Conservation (phyloP, 2,329 filamentous ascomycete genomes). For the Huntiella omanensis region DNA sequence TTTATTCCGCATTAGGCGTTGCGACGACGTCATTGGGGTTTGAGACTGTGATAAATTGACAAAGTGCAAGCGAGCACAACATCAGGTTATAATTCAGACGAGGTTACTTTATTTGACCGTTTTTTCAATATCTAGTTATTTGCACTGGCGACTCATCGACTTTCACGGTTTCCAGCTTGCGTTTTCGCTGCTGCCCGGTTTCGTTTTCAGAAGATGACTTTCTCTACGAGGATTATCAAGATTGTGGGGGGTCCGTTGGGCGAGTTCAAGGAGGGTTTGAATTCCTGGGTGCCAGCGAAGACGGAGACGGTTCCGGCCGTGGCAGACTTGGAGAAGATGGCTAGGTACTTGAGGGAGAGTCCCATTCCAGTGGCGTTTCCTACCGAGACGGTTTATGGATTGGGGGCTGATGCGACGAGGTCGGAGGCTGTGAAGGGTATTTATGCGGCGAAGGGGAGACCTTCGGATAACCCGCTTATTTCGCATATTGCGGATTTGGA, state of each 20-base stretch:
- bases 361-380: conserved; percentile 80
- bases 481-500: conserved; percentile 69
- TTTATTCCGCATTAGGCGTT: too few species aligned
- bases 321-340: conserved; percentile 40
- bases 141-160: too few species aligned
- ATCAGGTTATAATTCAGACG: too few species aligned
- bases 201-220: conserved; percentile 12
- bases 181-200: too few species aligned
- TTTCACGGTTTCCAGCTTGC: too few species aligned
- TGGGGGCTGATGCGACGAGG: conserved; percentile 88
- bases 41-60: too few species aligned
- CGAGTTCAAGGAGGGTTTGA: conserved; percentile 20
- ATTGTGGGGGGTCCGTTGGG: conserved; percentile 20
- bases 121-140: too few species aligned
- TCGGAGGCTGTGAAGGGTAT: conserved; percentile 75
- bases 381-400: conserved; percentile 91
- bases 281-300: conserved; percentile 22
- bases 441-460: conserved; percentile 74
- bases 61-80: too few species aligned
- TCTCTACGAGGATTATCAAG: conserved; percentile 24
- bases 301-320: conserved; percentile 17
- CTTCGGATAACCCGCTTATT: conserved; percentile 88
- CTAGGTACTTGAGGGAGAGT: conserved; percentile 41
- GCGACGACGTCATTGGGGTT: too few species aligned
- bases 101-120: too few species aligned